Evolutionary conservation across 768 basidiomycete genomes (phyloP).

Genomic region (Phanerochaete sordida): DNA sequence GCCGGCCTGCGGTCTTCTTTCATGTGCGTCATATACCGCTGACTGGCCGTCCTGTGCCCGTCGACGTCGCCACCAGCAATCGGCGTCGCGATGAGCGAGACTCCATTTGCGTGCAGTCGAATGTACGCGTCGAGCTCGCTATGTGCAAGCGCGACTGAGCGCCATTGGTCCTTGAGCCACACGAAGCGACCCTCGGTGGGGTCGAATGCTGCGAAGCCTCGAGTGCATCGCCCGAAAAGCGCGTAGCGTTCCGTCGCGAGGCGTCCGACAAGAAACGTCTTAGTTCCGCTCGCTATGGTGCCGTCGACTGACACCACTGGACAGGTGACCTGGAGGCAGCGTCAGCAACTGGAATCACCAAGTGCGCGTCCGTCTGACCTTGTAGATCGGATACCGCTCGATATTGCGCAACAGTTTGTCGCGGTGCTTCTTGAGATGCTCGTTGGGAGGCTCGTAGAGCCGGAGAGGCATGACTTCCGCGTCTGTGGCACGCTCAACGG

Average conservation of each 20-base stretch:
- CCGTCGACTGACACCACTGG: background rate
- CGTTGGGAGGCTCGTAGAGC: background rate
- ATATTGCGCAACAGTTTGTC: background rate
- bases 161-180: slow-evolving; percentile 3
- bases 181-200: background rate
- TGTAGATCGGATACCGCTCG: background rate
- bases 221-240: background rate
- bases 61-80: background rate
- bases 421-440: background rate
- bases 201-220: background rate
- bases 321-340: background rate
- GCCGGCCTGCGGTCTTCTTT: background rate
- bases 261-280: background rate
- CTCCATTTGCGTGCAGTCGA: background rate
- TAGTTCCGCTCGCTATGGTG: background rate
- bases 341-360: background rate
- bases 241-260: background rate
- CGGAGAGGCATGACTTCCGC: background rate
- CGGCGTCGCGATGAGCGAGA: background rate
- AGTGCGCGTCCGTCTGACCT: background rate
- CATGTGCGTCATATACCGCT: background rate
- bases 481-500: background rate
- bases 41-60: background rate
- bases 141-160: background rate
- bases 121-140: background rate